Conservation (phyloP, 192 early-diverging fungal species). For the Lobosporangium transversale region DNA sequence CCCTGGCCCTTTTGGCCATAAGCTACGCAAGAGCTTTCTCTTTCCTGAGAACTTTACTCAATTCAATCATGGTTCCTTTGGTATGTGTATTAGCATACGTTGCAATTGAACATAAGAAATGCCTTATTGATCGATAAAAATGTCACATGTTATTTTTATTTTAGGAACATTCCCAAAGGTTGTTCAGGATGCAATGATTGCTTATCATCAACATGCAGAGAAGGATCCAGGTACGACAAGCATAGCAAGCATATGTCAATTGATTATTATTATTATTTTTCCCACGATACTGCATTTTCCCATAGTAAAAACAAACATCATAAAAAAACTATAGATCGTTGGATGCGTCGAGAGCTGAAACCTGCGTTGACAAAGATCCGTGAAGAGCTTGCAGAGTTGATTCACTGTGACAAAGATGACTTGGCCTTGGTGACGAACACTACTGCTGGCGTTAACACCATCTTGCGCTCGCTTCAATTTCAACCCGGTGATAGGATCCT, state of each 20-base stretch:
- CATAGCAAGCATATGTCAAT: neutral
- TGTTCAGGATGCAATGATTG: conserved; percentile 31
- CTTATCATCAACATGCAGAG: conserved; percentile 27
- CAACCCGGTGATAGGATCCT: conserved; percentile 60
- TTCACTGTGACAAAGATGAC: conserved; percentile 62
- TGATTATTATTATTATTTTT: neutral
- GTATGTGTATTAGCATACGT: conserved; percentile 39
- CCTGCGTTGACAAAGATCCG: conserved; percentile 36
- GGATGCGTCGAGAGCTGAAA: conserved; percentile 57
- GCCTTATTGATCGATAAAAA: no score
- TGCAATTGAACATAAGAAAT: no score
- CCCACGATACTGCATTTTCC: no score
- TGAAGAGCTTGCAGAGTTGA: conserved; percentile 49
- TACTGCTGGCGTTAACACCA: conserved; percentile 63
- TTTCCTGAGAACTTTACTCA: conserved; percentile 59
- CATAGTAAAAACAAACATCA: no score
- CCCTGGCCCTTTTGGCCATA: conserved; percentile 57
- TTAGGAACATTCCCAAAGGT: conserved; percentile 43
- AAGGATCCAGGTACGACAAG: conserved; percentile 15
- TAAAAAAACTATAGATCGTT: conserved; percentile 55
- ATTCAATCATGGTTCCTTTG: conserved; percentile 77
- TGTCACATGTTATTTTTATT: no score
- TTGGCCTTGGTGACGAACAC: conserved; percentile 69
- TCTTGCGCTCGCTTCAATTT: conserved; percentile 58
- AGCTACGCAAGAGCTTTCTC: conserved; percentile 57